Conservation (phyloP, 1,139 yeast species). For the Yamadazyma diddensiae region DNA sequence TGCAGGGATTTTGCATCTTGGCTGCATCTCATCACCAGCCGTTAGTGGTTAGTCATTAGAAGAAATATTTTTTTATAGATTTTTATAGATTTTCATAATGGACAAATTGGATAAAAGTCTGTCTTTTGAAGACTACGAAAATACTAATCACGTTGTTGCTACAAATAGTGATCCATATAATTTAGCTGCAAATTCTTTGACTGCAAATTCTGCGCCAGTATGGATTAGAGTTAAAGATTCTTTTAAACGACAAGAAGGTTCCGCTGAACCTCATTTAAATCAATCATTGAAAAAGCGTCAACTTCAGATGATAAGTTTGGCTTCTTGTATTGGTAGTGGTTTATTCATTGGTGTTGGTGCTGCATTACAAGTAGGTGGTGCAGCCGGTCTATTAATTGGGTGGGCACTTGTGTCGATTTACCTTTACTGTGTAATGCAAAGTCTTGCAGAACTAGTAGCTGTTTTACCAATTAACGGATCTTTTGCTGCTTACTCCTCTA, state of each 20-base stretch:
- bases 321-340: constrained; percentile 41
- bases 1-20: constrained; percentile 1
- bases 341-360: constrained; percentile 36
- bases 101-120: neutral
- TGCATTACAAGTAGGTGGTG: constrained; percentile 39
- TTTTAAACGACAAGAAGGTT: constrained; percentile 27
- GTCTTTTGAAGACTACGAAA: neutral
- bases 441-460: constrained; percentile 66
- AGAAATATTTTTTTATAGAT: too few species aligned
- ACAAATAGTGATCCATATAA: too few species aligned
- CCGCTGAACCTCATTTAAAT: constrained; percentile 16
- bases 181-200: too few species aligned
- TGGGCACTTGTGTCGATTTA: constrained; percentile 43
- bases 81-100: neutral
- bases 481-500: constrained; percentile 62
- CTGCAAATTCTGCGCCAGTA: constrained; percentile 3
- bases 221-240: constrained; percentile 33
- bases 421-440: constrained; percentile 65
- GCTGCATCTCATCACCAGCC: constrained; percentile 1
- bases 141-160: too few species aligned
- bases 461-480: constrained; percentile 70
- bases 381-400: constrained; percentile 37
- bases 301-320: constrained; percentile 36
- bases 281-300: constrained; percentile 33
- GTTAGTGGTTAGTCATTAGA: too few species aligned